Conservation (phyloP, 108 stramenopile genomes). For the Schizochytrium sp. region DNA sequence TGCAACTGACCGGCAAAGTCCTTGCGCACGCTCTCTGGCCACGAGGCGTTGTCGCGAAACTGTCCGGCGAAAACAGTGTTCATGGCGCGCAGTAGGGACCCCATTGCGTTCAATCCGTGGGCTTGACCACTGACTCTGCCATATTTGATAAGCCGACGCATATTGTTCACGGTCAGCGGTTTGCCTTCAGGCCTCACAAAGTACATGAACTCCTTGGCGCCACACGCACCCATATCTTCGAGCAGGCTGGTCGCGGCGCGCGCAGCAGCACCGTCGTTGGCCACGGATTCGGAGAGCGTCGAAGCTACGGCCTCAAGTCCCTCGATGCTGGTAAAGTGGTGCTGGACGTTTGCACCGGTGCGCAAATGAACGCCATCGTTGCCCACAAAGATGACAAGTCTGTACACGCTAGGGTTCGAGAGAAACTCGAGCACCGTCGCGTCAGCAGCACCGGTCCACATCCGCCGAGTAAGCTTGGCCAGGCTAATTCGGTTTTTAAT, state of each 20-base stretch:
- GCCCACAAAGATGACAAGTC: constrained; percentile 8
- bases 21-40: constrained; percentile 49
- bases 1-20: constrained; percentile 53
- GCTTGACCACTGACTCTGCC: constrained; percentile 30
- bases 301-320: too few species aligned
- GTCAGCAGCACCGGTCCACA: not conserved
- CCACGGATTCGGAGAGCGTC: too few species aligned
- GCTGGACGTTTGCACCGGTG: not conserved
- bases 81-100: constrained; percentile 41
- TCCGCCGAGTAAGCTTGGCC: not conserved
- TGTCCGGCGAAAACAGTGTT: constrained; percentile 40
- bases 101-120: constrained; percentile 4
- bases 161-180: constrained; percentile 22
- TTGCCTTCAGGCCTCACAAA: not conserved
- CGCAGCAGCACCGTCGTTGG: not conserved
- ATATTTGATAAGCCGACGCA: constrained; percentile 31
- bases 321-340: too few species aligned
- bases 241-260: not conserved
- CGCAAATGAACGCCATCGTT: not conserved
- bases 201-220: constrained; percentile 12
- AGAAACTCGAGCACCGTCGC: not conserved
- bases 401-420: not conserved
- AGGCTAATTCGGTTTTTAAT: not conserved
- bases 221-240: not conserved
- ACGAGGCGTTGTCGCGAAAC: not conserved